Percentiles rank a stretch among this genome's conserved stretches.
These are phyloP conservation scores for Penicillium paxilli DNA, from an alignment of 495 filamentous ascomycete species.

Conservation along the genomic window DNA sequence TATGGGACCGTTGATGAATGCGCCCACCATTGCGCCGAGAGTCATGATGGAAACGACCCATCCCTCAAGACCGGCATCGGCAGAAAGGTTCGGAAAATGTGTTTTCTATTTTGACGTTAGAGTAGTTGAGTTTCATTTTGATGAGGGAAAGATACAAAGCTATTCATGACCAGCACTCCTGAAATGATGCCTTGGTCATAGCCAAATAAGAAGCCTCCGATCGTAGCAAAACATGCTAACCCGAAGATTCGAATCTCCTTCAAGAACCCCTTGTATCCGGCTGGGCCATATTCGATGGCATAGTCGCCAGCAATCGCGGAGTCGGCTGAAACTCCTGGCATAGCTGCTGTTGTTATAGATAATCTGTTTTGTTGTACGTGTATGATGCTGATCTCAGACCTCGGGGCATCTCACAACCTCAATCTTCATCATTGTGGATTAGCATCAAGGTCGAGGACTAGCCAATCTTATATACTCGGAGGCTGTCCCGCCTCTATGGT, in stretches of 20 bases:
- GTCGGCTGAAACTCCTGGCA: not conserved
- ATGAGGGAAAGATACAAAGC: not conserved
- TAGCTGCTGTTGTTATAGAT: not conserved
- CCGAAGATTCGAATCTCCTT: not conserved
- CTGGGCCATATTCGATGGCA: not conserved
- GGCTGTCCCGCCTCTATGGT: too few relatives aligned
- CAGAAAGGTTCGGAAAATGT: not conserved
- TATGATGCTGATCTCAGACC: too few relatives aligned
- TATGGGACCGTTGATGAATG: conserved; percentile 1
- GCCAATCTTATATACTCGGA: too few relatives aligned
- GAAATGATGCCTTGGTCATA: conserved; percentile 7
- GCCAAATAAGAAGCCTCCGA: conserved; percentile 4
- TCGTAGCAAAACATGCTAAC: conserved; percentile 1
- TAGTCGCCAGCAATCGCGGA: not conserved
- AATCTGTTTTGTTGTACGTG: not conserved
- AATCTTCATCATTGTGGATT: too few relatives aligned
- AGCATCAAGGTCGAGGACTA: too few relatives aligned
- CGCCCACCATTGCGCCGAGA: conserved; percentile 3
- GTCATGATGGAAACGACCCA: conserved; percentile 3
- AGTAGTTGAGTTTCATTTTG: not conserved
- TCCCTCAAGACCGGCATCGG: not conserved
- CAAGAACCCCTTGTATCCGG: not conserved
- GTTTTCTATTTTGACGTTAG: not conserved
- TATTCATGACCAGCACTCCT: conserved; percentile 2
- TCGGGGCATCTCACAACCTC: too few relatives aligned